These are phyloP conservation scores for Penicillium flavigenum DNA, from an alignment of 495 filamentous ascomycete species.

Conservation along the genomic window DNA sequence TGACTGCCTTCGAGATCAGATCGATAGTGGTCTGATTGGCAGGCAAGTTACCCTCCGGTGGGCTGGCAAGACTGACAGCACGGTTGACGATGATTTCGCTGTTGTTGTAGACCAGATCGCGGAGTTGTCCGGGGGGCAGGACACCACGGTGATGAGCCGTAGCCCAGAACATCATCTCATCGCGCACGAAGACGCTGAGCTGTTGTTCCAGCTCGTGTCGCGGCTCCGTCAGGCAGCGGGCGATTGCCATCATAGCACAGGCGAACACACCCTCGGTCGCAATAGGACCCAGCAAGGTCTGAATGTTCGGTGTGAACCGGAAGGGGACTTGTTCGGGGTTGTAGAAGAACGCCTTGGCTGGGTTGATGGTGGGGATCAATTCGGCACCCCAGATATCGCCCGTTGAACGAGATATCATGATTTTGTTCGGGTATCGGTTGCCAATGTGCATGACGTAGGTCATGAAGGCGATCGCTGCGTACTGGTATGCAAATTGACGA, in stretches of 20 bases:
- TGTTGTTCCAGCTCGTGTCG: constrained; percentile 88
- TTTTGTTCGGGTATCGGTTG: constrained; percentile 90
- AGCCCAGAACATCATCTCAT: constrained; percentile 98
- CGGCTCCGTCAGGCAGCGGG: constrained; percentile 90
- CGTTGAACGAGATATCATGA: constrained; percentile 81
- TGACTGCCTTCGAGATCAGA: constrained; percentile 77
- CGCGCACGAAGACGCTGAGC: constrained; percentile 87
- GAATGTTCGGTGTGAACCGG: constrained; percentile 94
- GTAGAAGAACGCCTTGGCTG: constrained; percentile 80
- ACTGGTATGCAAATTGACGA: constrained; percentile 91
- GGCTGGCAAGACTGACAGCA: constrained; percentile 73
- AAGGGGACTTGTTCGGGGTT: constrained; percentile 94
- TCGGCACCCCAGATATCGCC: constrained; percentile 98
- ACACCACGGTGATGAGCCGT: constrained; percentile 72
- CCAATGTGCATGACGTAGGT: constrained; percentile 97
- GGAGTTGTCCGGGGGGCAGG: constrained; percentile 67
- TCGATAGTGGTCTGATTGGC: constrained; percentile 97
- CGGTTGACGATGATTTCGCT: constrained; percentile 87
- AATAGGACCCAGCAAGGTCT: constrained; percentile 91
- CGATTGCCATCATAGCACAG: constrained; percentile 90
- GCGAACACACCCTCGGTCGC: constrained; percentile 94
- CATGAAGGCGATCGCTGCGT: constrained; percentile 97
- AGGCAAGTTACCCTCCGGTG: constrained; percentile 67
- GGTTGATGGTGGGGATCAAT: constrained; percentile 79
- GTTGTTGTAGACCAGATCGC: constrained; percentile 85